Evolutionary conservation across 2,329 filamentous ascomycete species (phyloP), one percentile per base, ranked within the genome.

Genomic region (Neonectria magnoliae): DNA sequence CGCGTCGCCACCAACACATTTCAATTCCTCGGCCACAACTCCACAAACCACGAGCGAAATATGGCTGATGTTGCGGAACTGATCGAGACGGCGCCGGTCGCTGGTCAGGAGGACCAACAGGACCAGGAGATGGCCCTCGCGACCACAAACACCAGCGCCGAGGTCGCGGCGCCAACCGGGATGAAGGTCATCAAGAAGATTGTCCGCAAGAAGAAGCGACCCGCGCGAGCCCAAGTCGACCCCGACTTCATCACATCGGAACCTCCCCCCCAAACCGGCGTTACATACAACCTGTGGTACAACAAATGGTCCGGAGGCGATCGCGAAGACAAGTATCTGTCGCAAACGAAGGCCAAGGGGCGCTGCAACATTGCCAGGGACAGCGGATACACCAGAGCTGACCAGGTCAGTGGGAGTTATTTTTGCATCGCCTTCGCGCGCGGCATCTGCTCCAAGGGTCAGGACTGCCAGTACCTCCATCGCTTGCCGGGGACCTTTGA

Each of bases 261-360:
- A 73, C 91, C 93, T 4, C 93, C 94, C 16, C 92, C 93, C 1
- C 94, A 98, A 75, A 98, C 95, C 0, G 96, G 96, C 57, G 97
- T 93, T 0, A 93, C 94, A 63, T 99, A 96, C 86, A 99, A 99
- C 48, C 69, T 97, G 75, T 98, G 94, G 95, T 97, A 98, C 82
- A 98, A 97, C 83, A 98, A 98, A 81, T 98, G 95, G 94, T 92
- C 91, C 1, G 96, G 96, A 70, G 96, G 96, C 75, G 96, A 99
- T 80, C 89, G 94, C 65, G 95, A 98, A 76, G 94, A 97, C 82
- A 93, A 94, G 73, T 94, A 95, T 75, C 87, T 94, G 4, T 93
- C 91, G 38, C 91, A 98, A 76, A 92, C 90, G 22, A 88, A 90
- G 14, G 95, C 96, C 4, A 90, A 91, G 69, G 91, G 91, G 2